Percentiles rank a stretch among this genome's conserved stretches.
These are phyloP conservation scores for Globisporangium perplexum DNA, from an alignment of 352 stramenopile genomes.

Conservation along the genomic window DNA sequence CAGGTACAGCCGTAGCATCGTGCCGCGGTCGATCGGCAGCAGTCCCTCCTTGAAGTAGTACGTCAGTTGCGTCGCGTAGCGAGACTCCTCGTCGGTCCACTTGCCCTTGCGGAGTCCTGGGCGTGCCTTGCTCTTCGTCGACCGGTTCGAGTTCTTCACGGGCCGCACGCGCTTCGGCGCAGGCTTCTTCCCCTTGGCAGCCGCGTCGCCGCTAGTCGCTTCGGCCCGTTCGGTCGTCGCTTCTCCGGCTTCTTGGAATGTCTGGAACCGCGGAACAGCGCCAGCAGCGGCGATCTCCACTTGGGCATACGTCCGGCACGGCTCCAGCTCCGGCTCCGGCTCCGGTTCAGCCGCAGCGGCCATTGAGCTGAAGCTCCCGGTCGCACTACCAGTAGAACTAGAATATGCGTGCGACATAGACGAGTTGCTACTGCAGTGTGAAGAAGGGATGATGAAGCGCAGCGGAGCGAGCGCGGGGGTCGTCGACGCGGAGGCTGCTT, in stretches of 20 bases:
- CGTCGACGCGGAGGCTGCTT: background rate
- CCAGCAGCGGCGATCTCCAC: background rate
- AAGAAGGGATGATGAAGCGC: slow-evolving; percentile 74
- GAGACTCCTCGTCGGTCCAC: slow-evolving; percentile 80
- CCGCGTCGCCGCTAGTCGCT: slow-evolving; percentile 5
- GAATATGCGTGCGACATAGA: slow-evolving; percentile 19
- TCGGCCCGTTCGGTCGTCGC: background rate
- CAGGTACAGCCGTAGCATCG: slow-evolving; percentile 88
- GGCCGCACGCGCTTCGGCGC: slow-evolving; percentile 39
- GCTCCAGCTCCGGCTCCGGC: slow-evolving; percentile 4
- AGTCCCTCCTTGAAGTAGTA: slow-evolving; percentile 85
- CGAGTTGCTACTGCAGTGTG: slow-evolving; percentile 23
- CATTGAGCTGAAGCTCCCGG: slow-evolving; percentile 13
- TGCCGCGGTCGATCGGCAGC: slow-evolving; percentile 77
- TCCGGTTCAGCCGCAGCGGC: slow-evolving; percentile 9
- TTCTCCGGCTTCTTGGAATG: background rate
- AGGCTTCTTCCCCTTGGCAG: slow-evolving; percentile 40
- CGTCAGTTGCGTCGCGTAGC: slow-evolving; percentile 67
- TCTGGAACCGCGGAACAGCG: background rate
- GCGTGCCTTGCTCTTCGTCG: slow-evolving; percentile 80
- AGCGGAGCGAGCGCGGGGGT: slow-evolving; percentile 47
- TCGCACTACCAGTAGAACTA: slow-evolving; percentile 12
- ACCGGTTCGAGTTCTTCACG: slow-evolving; percentile 56
- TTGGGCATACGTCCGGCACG: slow-evolving; percentile 11
- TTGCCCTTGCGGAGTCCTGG: slow-evolving; percentile 84